Base-by-base conservation (phyloP, 805 yeast species). In the Candida parachauliodes region DNA sequence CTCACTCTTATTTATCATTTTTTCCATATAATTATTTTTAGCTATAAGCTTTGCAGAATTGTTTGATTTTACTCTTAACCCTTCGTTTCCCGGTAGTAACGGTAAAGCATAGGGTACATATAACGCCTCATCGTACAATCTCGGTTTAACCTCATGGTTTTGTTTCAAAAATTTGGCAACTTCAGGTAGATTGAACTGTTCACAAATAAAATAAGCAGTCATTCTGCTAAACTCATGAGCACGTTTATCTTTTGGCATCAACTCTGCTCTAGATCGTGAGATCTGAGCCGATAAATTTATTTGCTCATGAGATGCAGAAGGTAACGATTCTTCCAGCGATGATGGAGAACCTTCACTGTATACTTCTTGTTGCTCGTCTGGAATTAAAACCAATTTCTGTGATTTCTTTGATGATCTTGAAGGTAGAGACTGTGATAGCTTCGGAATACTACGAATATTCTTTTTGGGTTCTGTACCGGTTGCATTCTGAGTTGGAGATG, bases 61-160 rank as follows among this genome's bases (percentile, higher is more conserved):
- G 50, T 84, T 83, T 2, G 93, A 81, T 54, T 78, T 80, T 10
- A 86, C 80, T 37, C 95, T 65, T 49, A 74, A 83, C 0, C 94
- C 88, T 47, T 81, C 83, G 18, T 72, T 75, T 3, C 97, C 97
- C 0, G 96, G 94, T 2, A 88, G 64, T 19, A 89, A 66, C 0
- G 98, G 98, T 27, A 91, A 65, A 20, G 88, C 75, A 52, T 89
- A 91, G 1, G 95, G 95, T 6, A 85, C 91, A 52, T 89, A 91
- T 17, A 93, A 62, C n/a, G 88, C 95, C 50, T 91, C 97, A 59
- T 91, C 96, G 51, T 91, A 91, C 21, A 84, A 56, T 44, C 97
- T 68, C 1, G 96, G 95, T 5, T 85, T 76, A 1, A 89, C 95
- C 49, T 82, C 81, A 59, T 91, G 98, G 30, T 80, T 70, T 6